A percentile compares a stretch with the other conserved stretches of the same genome.
Conservation (phyloP, 1,284 basidiomycete species). For the Sphagnurus paluster region DNA sequence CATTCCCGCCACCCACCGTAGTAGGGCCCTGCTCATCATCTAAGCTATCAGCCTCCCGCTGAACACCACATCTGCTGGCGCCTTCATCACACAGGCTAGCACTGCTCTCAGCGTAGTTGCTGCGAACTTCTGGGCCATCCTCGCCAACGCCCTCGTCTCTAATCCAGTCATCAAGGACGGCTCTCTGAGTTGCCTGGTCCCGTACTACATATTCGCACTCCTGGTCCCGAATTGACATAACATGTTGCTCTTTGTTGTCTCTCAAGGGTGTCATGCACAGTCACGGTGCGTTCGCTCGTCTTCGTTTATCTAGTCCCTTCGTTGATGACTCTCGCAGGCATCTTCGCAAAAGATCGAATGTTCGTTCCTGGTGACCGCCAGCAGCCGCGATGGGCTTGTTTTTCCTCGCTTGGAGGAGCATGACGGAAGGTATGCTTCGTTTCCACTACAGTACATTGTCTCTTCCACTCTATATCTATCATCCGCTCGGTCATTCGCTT, state of each 20-base stretch:
- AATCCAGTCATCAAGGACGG: constrained; percentile 86
- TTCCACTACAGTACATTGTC: no score
- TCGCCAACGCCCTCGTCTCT: constrained; percentile 79
- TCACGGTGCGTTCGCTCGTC: constrained; percentile 45
- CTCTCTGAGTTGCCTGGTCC: constrained; percentile 67
- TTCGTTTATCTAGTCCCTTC: not conserved
- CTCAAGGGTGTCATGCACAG: constrained; percentile 76
- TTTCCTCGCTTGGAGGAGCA: constrained; percentile 81
- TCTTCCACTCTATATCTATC: no score
- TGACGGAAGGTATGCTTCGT: constrained; percentile 76
- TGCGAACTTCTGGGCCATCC: constrained; percentile 73
- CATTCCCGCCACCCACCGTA: no score
- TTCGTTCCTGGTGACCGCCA: constrained; percentile 79
- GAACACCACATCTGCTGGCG: constrained; percentile 76
- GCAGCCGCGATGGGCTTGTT: constrained; percentile 69
- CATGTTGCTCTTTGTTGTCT: constrained; percentile 77
- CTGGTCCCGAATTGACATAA: constrained; percentile 54
- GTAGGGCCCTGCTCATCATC: constrained; percentile 58
- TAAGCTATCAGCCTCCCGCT: constrained; percentile 76
- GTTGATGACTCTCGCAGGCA: no score
- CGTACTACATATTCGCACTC: constrained; percentile 58
- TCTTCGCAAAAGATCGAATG: constrained; percentile 72
- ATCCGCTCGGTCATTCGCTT: no score
- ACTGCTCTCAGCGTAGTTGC: constrained; percentile 67
- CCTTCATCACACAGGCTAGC: constrained; percentile 74